These are phyloP conservation scores for Paecilomyces dactylethromorphus DNA, from an alignment of 2,329 filamentous ascomycete species.

Conservation along the genomic window DNA sequence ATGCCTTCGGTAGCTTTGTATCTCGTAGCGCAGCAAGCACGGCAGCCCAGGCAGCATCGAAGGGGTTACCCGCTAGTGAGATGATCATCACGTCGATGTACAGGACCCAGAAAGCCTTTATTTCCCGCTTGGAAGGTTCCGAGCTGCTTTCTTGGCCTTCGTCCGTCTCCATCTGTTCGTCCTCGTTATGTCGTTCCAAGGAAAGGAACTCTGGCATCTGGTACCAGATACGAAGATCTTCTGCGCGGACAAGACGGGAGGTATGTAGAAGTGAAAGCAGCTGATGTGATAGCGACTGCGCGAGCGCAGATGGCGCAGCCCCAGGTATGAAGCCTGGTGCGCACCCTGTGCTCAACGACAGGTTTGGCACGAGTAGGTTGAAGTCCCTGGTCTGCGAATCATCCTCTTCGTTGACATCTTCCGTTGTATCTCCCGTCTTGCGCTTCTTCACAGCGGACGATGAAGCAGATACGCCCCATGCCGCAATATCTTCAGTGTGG, in stretches of 20 bases:
- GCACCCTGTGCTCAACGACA: constrained; percentile 86
- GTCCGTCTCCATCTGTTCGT: constrained; percentile 44
- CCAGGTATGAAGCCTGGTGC: constrained; percentile 80
- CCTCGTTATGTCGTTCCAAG: constrained; percentile 27
- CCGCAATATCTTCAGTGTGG: constrained; percentile 64
- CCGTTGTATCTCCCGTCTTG: constrained; percentile 19
- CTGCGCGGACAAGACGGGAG: constrained; percentile 58
- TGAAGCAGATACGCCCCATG: constrained; percentile 34
- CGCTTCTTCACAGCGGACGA: constrained; percentile 30
- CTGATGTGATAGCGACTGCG: constrained; percentile 78
- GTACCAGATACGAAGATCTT: constrained; percentile 69
- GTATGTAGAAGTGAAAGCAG: constrained; percentile 70
- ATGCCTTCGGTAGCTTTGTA: constrained; percentile 69
- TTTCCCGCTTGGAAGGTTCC: constrained; percentile 32
- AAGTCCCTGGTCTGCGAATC: constrained; percentile 41
- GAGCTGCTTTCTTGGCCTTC: constrained; percentile 30
- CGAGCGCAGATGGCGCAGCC: constrained; percentile 68
- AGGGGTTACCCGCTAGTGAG: constrained; percentile 83
- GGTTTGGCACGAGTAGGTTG: constrained; percentile 82
- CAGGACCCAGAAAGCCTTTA: constrained; percentile 89
- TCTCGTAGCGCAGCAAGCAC: constrained; percentile 73
- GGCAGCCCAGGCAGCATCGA: constrained; percentile 85
- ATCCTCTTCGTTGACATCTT: constrained; percentile 41
- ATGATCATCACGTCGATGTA: constrained; percentile 96
- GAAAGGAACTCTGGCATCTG: constrained; percentile 37